Conservation (phyloP, 2,329 filamentous ascomycete genomes). For the Epichloe hybrida region DNA sequence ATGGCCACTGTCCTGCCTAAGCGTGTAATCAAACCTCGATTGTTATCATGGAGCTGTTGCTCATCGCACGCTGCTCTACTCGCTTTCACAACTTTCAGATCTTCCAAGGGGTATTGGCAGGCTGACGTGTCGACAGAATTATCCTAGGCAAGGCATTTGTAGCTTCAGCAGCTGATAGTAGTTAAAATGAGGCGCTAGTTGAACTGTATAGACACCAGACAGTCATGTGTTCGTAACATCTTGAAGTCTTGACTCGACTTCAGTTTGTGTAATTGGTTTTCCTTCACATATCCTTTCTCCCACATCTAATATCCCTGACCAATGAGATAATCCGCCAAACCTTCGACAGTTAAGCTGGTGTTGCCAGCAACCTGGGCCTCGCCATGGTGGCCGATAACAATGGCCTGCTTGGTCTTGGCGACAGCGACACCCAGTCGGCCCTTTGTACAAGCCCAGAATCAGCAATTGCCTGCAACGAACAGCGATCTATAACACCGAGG, state of each 20-base stretch:
- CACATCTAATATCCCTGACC: constrained; percentile 52
- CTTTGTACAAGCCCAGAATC: constrained; percentile 17
- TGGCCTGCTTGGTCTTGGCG: constrained; percentile 76
- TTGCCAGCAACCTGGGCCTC: constrained; percentile 61
- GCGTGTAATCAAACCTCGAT: no score
- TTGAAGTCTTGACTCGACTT: constrained; percentile 1
- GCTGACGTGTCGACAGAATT: neutral
- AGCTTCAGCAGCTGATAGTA: neutral
- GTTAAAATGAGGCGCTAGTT: constrained; percentile 5
- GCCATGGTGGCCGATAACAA: constrained; percentile 78
- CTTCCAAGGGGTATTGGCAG: no score
- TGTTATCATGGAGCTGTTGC: no score
- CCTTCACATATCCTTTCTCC: constrained; percentile 3
- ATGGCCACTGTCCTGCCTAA: no score
- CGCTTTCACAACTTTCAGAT: no score
- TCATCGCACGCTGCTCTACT: no score
- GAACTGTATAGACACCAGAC: constrained; percentile 4
- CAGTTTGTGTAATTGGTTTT: neutral
- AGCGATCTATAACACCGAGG: neutral
- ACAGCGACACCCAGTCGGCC: constrained; percentile 71
- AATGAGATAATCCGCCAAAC: constrained; percentile 78
- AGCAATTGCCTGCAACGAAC: neutral
- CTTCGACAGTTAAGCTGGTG: constrained; percentile 65
- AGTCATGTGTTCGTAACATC: constrained; percentile 4
- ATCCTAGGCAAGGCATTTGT: neutral